These are phyloP conservation scores for Pichia thaimueangensis DNA, from an alignment of 805 yeast species.

Conservation along the genomic window DNA sequence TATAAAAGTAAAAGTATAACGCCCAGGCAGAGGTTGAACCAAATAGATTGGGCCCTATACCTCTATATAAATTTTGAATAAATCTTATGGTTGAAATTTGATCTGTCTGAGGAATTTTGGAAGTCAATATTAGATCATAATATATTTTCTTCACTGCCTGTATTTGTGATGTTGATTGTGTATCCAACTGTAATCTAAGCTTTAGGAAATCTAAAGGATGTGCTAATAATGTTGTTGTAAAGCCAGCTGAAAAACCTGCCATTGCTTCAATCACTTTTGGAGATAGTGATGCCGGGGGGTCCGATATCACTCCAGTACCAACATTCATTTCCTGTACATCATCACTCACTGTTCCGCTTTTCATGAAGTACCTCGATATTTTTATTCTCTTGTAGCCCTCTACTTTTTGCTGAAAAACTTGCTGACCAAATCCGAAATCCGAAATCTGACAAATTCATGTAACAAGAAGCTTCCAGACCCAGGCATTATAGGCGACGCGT, in stretches of 20 bases:
- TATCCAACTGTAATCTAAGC: slow-evolving; percentile 67
- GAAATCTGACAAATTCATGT: no score
- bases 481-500: no score
- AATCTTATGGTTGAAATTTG: slow-evolving; percentile 11
- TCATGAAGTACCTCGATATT: no score
- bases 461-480: no score
- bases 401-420: no score
- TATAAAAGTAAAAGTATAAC: slow-evolving; percentile 72
- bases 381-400: no score
- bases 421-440: no score
- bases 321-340: background rate
- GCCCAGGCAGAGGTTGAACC: slow-evolving; percentile 92
- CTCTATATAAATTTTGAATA: slow-evolving; percentile 51
- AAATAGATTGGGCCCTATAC: slow-evolving; percentile 68
- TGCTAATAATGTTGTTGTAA: slow-evolving; percentile 66
- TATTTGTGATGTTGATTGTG: slow-evolving; percentile 26
- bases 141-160: slow-evolving; percentile 24
- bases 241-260: slow-evolving; percentile 72
- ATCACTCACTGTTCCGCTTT: background rate
- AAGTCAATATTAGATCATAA: slow-evolving; percentile 13
- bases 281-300: background rate
- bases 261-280: slow-evolving; percentile 33
- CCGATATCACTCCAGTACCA: background rate
- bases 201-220: slow-evolving; percentile 90
- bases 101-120: background rate